These are phyloP conservation scores for Colletotrichum camelliae DNA, from an alignment of 2,329 filamentous ascomycete genomes.

Conservation along the genomic window DNA sequence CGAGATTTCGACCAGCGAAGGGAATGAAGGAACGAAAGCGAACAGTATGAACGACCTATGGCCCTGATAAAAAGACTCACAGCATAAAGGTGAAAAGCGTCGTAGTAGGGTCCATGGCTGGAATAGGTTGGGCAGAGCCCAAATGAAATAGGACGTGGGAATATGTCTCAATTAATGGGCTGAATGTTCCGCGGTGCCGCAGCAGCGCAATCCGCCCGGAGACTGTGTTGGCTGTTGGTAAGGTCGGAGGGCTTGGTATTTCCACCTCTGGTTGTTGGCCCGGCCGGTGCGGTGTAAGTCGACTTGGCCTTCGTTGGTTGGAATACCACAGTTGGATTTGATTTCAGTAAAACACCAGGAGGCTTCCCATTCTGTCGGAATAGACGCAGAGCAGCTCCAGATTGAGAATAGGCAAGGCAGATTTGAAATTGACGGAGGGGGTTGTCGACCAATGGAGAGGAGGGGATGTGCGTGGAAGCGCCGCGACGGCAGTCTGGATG, in stretches of 20 bases:
- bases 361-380: constrained; percentile 29
- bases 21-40: constrained; percentile 23
- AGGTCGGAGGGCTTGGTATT: neutral
- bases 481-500: constrained; percentile 30
- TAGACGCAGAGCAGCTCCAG: constrained; percentile 28
- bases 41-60: constrained; percentile 23
- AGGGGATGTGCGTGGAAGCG: constrained; percentile 29
- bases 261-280: constrained; percentile 2
- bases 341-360: constrained; percentile 21
- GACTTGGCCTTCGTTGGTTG: constrained; percentile 18
- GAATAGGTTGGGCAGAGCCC: neutral
- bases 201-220: neutral
- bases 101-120: constrained; percentile 60
- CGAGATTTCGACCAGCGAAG: constrained; percentile 19
- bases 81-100: constrained; percentile 38
- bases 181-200: neutral
- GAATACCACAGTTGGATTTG: constrained; percentile 2
- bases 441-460: constrained; percentile 30
- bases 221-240: neutral
- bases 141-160: constrained; percentile 2
- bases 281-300: constrained; percentile 10
- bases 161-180: constrained; percentile 1
- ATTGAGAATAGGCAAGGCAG: constrained; percentile 1
- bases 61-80: constrained; percentile 56
- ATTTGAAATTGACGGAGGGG: constrained; percentile 28